Conservation (phyloP, 2,329 filamentous ascomycete genomes). For the Neopestalotiopsis clavispora region DNA sequence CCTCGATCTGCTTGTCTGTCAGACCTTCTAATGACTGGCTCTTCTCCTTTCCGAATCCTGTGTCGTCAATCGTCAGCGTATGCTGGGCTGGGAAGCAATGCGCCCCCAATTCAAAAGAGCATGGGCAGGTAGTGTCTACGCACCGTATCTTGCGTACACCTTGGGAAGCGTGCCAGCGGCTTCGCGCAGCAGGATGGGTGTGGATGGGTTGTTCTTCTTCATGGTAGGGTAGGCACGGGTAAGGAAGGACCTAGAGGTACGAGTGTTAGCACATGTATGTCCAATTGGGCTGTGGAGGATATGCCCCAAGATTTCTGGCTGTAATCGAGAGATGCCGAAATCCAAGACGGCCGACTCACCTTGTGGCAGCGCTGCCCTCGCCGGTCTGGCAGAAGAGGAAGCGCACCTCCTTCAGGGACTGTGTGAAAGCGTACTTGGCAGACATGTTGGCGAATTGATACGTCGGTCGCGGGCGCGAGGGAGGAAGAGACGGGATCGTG, state of each 20-base stretch:
- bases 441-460: conserved; percentile 67
- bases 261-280: background rate
- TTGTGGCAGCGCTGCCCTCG: conserved; percentile 84
- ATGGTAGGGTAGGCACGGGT: conserved; percentile 93
- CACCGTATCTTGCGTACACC: conserved; percentile 93
- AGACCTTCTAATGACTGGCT: conserved; percentile 62
- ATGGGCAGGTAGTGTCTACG: conserved; percentile 31
- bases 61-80: conserved; percentile 24
- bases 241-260: conserved; percentile 75
- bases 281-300: background rate
- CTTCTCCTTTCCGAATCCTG: conserved; percentile 63
- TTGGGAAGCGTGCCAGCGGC: conserved; percentile 82
- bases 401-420: conserved; percentile 90
- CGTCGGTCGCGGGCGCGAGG: conserved; percentile 17
- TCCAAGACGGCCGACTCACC: conserved; percentile 59
- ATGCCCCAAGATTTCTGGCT: background rate
- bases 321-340: background rate
- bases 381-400: conserved; percentile 97
- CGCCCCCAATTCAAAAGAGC: background rate
- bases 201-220: conserved; percentile 98
- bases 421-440: conserved; percentile 88
- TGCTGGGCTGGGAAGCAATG: background rate
- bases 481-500: background rate
- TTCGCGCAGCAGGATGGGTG: conserved; percentile 93
- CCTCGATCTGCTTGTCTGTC: conserved; percentile 66